Conservation (phyloP, 495 filamentous ascomycete species). For the Lasiosphaeria miniovina region DNA sequence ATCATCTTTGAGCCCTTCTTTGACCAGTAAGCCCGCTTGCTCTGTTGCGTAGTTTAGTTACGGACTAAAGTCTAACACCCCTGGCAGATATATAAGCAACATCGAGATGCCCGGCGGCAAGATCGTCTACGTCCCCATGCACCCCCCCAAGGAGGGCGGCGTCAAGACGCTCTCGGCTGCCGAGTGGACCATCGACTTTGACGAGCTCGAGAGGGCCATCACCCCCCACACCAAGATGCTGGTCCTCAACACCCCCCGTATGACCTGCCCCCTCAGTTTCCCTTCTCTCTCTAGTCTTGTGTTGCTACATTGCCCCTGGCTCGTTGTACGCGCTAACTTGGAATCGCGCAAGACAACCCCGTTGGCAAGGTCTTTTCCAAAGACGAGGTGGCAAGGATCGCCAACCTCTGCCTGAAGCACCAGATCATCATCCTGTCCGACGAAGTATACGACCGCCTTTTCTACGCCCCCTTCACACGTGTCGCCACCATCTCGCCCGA, state of each 20-base stretch:
- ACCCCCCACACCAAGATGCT: constrained; percentile 90
- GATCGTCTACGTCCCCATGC: constrained; percentile 88
- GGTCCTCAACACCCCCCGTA: constrained; percentile 69
- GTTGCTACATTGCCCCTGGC: neutral
- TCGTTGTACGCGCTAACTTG: neutral
- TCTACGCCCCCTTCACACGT: constrained; percentile 90
- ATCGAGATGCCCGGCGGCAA: constrained; percentile 96
- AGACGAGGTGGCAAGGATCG: constrained; percentile 80
- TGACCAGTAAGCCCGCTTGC: constrained; percentile 63
- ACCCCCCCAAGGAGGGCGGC: constrained; percentile 82
- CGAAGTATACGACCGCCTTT: constrained; percentile 94
- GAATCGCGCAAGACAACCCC: constrained; percentile 68
- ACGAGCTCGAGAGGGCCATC: constrained; percentile 79
- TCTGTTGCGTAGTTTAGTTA: neutral
- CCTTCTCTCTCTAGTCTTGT: no score
- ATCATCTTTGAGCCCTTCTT: constrained; percentile 99
- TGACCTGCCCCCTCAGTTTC: constrained; percentile 16
- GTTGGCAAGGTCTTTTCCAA: constrained; percentile 91
- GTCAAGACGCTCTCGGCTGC: constrained; percentile 74
- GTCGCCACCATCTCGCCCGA: constrained; percentile 86
- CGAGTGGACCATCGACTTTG: constrained; percentile 85
- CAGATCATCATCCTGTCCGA: constrained; percentile 95
- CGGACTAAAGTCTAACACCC: neutral
- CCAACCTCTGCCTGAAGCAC: constrained; percentile 85
- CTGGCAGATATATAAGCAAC: constrained; percentile 78